Evolutionary conservation across 306 rosid genomes (phyloP).

Genomic region (Styphnolobium japonicum): DNA sequence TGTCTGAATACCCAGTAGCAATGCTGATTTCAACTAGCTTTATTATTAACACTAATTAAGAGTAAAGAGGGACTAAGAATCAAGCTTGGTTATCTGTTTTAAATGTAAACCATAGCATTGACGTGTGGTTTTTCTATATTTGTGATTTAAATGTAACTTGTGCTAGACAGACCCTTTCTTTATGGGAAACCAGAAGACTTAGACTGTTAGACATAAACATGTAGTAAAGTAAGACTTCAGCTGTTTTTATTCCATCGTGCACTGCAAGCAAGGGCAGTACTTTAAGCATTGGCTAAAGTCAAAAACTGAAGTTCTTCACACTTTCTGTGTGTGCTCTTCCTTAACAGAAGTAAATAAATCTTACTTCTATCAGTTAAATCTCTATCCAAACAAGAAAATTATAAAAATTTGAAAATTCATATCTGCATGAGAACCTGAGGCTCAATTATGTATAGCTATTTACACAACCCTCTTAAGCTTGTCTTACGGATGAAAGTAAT

Average conservation of each 20-base stretch:
- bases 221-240: neutral
- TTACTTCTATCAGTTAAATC: neutral
- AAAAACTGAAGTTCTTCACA: neutral
- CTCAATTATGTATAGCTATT: neutral
- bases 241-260: neutral
- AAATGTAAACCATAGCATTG: too few species aligned
- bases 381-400: neutral
- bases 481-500: neutral
- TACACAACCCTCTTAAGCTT: neutral
- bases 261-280: neutral
- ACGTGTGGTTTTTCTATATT: too few species aligned
- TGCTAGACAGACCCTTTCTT: too few species aligned
- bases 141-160: too few species aligned
- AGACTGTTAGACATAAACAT: neutral
- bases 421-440: neutral
- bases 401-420: neutral
- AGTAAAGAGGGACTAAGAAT: neutral
- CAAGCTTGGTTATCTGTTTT: too few species aligned
- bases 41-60: neutral
- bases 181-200: too few species aligned
- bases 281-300: neutral
- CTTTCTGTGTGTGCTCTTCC: neutral
- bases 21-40: neutral
- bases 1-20: neutral
- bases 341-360: neutral